Conservation (phyloP, 305 asterid genomes). For the Solanum aculeatissimum region DNA sequence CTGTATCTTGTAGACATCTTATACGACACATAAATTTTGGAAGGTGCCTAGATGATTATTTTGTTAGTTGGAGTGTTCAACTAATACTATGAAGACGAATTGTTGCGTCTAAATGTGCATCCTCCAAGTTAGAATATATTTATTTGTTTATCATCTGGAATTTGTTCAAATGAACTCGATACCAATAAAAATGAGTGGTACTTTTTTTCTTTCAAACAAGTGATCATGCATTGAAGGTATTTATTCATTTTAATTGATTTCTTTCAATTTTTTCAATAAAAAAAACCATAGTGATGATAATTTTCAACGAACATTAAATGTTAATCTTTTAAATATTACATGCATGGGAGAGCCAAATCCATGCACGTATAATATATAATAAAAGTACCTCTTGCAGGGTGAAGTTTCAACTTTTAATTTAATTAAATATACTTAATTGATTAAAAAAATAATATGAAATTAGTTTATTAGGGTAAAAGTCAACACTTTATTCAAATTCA, state of each 20-base stretch:
- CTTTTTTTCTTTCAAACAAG: neutral
- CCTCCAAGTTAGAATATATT: neutral
- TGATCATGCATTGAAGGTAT: neutral
- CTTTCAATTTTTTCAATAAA: neutral
- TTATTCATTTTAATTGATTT: neutral
- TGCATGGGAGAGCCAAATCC: neutral
- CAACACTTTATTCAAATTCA: neutral
- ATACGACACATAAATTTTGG: neutral
- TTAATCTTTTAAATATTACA: neutral
- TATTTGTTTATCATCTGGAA: neutral
- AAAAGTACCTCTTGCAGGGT: neutral
- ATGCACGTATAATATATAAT: neutral
- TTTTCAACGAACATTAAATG: neutral
- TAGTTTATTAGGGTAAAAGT: neutral
- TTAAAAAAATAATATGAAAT: neutral
- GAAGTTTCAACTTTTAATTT: neutral
- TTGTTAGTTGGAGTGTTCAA: neutral
- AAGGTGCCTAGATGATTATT: neutral
- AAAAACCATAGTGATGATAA: neutral
- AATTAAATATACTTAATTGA: neutral
- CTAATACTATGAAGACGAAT: neutral
- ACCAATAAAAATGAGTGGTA: neutral
- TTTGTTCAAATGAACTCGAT: too few species aligned
- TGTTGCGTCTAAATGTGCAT: neutral
- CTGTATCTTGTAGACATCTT: too few species aligned